These are phyloP conservation scores for Fusarium solani-melongenae DNA, from an alignment of 2,329 filamentous ascomycete species.

Conservation along the genomic window DNA sequence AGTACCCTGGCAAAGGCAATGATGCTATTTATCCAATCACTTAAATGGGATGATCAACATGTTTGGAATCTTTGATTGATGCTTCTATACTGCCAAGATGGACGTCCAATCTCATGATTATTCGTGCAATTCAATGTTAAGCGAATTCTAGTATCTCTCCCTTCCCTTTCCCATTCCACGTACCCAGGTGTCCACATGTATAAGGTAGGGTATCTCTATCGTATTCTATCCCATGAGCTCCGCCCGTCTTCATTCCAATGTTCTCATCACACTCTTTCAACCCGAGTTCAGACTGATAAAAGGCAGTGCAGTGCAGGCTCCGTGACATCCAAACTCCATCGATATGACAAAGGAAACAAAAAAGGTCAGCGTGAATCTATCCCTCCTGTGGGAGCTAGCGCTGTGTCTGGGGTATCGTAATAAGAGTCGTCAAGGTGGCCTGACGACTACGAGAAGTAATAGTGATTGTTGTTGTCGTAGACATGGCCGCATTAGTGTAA, in stretches of 20 bases:
- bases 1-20: background rate
- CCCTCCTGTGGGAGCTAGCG: constrained; percentile 24
- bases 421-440: constrained; percentile 24
- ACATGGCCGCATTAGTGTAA: constrained; percentile 43
- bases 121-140: constrained; percentile 10
- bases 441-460: constrained; percentile 16
- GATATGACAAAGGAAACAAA: constrained; percentile 26
- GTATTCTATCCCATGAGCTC: constrained; percentile 25
- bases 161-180: constrained; percentile 8
- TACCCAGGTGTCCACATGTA: constrained; percentile 26
- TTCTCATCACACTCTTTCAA: constrained; percentile 20
- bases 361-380: constrained; percentile 15
- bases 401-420: constrained; percentile 42
- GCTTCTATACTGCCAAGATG: background rate
- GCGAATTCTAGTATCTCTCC: constrained; percentile 4
- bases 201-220: constrained; percentile 33
- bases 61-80: background rate
- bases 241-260: constrained; percentile 21
- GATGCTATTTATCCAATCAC: background rate
- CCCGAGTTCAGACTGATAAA: constrained; percentile 12
- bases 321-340: constrained; percentile 19
- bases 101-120: background rate
- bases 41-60: background rate
- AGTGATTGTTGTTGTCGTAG: constrained; percentile 31
- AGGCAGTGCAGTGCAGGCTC: constrained; percentile 9